phyloP scores from a whole-genome alignment of 2,329 filamentous ascomycete species.

The Ceratocystis ficicola region DNA sequence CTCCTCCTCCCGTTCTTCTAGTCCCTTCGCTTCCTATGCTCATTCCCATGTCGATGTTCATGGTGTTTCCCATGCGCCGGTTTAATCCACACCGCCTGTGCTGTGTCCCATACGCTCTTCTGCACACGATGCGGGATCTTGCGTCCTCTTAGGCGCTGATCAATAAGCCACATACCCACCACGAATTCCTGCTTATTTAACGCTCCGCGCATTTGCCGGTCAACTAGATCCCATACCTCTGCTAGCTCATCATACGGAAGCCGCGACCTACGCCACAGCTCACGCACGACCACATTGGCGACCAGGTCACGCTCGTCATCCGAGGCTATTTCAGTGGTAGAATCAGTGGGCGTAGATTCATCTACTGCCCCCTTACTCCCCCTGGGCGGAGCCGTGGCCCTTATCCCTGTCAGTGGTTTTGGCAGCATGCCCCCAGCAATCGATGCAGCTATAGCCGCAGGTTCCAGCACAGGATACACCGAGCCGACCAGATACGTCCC shows the following conservation, averaged over 20 bases:
- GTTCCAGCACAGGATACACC: slow-evolving; percentile 18
- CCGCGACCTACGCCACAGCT: slow-evolving; percentile 63
- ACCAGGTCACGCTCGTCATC: slow-evolving; percentile 40
- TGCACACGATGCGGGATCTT: slow-evolving; percentile 62
- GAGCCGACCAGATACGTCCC: slow-evolving; percentile 39
- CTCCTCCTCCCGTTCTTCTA: neutral
- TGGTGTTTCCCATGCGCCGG: neutral
- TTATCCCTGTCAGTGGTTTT: neutral
- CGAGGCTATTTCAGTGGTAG: slow-evolving; percentile 8
- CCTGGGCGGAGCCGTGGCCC: neutral
- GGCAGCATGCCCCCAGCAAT: neutral
- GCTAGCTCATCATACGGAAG: slow-evolving; percentile 56
- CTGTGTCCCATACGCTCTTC: slow-evolving; percentile 66
- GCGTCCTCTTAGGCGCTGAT: slow-evolving; percentile 65
- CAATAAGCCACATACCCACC: slow-evolving; percentile 70
- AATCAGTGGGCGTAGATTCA: slow-evolving; percentile 11
- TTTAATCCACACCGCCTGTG: slow-evolving; percentile 35
- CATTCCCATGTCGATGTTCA: neutral
- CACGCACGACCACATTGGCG: slow-evolving; percentile 54
- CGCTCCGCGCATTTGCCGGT: slow-evolving; percentile 41
- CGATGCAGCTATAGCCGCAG: slow-evolving; percentile 7
- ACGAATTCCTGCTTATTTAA: slow-evolving; percentile 62
- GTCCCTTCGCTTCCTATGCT: neutral
- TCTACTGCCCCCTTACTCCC: neutral
- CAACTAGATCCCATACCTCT: slow-evolving; percentile 67